phyloP scores from a whole-genome alignment of 2,329 filamentous ascomycete species.

The Rhytidhysteron rufulum region DNA sequence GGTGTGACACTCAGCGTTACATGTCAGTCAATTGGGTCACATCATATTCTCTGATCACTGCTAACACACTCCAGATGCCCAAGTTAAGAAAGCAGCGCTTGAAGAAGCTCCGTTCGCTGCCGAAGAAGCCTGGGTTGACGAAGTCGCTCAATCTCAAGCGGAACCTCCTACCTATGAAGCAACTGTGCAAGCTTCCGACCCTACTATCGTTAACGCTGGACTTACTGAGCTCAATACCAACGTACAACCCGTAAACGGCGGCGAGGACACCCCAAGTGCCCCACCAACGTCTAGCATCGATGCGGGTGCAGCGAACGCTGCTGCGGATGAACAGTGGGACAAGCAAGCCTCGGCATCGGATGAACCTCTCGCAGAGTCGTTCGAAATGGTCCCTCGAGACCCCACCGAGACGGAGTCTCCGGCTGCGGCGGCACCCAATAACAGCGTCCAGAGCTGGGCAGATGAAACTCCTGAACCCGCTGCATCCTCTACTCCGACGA shows the following conservation, averaged over 20 bases:
- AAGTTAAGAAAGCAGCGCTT: conserved; percentile 53
- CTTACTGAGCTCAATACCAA: conserved; percentile 61
- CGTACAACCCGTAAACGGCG: conserved; percentile 26
- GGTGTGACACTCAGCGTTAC: conserved; percentile 65
- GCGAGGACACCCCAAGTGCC: conserved; percentile 21
- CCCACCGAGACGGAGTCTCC: conserved; percentile 70
- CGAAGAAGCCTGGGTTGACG: conserved; percentile 48
- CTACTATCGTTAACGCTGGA: conserved; percentile 63
- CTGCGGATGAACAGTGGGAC: conserved; percentile 67
- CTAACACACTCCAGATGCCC: conserved; percentile 44
- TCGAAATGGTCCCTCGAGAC: conserved; percentile 73
- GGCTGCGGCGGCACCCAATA: conserved; percentile 48
- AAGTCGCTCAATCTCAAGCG: conserved; percentile 44
- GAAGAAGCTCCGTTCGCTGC: conserved; percentile 52
- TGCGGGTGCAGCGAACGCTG: conserved; percentile 44
- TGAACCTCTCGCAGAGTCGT: conserved; percentile 58
- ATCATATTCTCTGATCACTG: not conserved
- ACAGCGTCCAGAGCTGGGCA: conserved; percentile 74
- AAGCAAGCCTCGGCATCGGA: conserved; percentile 45
- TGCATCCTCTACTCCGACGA: conserved; percentile 21
- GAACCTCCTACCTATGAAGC: conserved; percentile 30
- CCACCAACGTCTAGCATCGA: conserved; percentile 38
- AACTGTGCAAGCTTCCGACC: conserved; percentile 53
- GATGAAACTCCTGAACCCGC: conserved; percentile 59
- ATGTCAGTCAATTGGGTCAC: conserved; percentile 54